These are phyloP conservation scores for Phytophthora crassamura DNA, from an alignment of 352 stramenopile genomes.

Conservation along the genomic window DNA sequence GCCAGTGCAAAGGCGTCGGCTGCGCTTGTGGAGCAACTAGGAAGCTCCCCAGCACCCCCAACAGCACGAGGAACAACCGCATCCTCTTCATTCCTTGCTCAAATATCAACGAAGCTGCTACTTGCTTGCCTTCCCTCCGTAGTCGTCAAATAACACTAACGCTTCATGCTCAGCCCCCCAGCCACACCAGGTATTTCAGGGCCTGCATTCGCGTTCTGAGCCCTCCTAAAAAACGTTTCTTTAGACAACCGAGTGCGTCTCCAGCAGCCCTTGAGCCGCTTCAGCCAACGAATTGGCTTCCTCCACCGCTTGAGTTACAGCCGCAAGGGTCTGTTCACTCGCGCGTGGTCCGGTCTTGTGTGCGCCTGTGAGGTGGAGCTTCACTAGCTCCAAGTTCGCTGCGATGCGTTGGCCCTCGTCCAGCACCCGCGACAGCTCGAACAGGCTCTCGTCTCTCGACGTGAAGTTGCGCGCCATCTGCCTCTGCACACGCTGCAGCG, in stretches of 20 bases:
- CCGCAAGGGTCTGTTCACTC: constrained; percentile 31
- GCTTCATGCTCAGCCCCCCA: too few relatives aligned
- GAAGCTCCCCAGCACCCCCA: not conserved
- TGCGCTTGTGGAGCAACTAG: not conserved
- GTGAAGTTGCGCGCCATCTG: constrained; percentile 64
- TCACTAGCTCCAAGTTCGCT: constrained; percentile 57
- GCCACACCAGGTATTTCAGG: constrained; percentile 19
- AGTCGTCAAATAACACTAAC: too few relatives aligned
- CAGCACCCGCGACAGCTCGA: constrained; percentile 51
- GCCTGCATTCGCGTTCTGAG: constrained; percentile 4
- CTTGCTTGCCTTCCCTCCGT: not conserved
- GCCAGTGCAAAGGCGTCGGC: constrained; percentile 6
- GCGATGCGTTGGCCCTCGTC: constrained; percentile 45
- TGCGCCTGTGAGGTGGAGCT: constrained; percentile 46
- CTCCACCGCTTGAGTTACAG: constrained; percentile 37
- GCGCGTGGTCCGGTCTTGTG: constrained; percentile 18
- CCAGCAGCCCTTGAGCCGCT: constrained; percentile 33
- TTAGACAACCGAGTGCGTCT: constrained; percentile 37
- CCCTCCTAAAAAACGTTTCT: constrained; percentile 12
- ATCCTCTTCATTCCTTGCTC: constrained; percentile 2
- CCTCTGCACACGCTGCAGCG: constrained; percentile 40
- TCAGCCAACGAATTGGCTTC: constrained; percentile 33
- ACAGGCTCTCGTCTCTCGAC: constrained; percentile 52
- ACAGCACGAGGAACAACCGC: constrained; percentile 6
- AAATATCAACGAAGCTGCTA: too few relatives aligned